Evolutionary conservation across 768 basidiomycete species (phyloP).

Genomic region (Suillus clintonianus): DNA sequence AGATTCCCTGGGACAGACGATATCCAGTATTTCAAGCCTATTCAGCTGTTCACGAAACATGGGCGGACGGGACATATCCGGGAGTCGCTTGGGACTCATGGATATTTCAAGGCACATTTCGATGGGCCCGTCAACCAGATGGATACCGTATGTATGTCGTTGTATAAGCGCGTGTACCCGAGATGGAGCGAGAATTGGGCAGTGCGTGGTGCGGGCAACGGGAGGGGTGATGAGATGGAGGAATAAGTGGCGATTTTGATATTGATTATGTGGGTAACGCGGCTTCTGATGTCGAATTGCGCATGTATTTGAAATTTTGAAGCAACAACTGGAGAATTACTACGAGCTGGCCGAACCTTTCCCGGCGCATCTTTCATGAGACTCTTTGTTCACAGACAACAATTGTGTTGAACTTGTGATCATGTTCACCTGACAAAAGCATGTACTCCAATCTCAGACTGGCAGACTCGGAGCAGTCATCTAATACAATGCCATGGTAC

Average conservation of each 20-base stretch:
- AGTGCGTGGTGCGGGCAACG: not conserved
- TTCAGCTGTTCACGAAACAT: slow-evolving; percentile 87
- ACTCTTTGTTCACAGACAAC: not conserved
- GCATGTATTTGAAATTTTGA: not conserved
- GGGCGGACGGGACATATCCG: slow-evolving; percentile 58
- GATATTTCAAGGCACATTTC: slow-evolving; percentile 96
- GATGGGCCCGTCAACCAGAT: slow-evolving; percentile 93
- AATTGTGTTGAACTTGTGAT: too few relatives aligned
- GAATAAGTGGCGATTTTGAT: slow-evolving; percentile 1
- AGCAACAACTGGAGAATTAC: not conserved
- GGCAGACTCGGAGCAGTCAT: not conserved
- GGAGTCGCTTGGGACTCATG: slow-evolving; percentile 95
- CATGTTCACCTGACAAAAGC: not conserved
- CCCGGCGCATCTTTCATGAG: not conserved
- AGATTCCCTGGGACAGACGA: slow-evolving; percentile 55
- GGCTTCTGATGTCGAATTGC: not conserved
- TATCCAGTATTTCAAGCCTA: slow-evolving; percentile 87
- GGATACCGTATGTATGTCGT: slow-evolving; percentile 95
- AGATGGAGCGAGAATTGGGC: slow-evolving; percentile 73
- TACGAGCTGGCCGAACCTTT: too few relatives aligned
- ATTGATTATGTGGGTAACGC: not conserved
- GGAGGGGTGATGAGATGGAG: slow-evolving; percentile 28
- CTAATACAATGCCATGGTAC: not conserved
- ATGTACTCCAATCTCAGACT: not conserved
- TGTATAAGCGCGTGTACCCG: slow-evolving; percentile 73